Base-by-base conservation (phyloP, 2,329 filamentous ascomycete species). In the Sclerotinia glacialis region DNA sequence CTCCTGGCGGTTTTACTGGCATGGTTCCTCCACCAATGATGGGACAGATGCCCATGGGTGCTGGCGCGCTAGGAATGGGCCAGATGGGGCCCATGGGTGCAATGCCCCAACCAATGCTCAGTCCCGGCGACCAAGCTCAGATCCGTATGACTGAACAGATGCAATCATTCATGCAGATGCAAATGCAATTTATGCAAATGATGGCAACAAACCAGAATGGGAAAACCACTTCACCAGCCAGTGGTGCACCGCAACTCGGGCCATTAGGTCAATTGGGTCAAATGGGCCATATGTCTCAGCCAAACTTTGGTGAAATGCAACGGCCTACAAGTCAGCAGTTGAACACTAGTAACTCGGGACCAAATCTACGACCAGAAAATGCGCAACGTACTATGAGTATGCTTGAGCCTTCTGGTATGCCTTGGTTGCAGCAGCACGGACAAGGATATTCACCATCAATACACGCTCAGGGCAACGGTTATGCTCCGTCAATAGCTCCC, bases 131-230 rank as follows among this genome's bases (percentile, higher is more conserved):
- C 69, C 89, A 91, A 76, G 88, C 88, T 37, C 90, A 94, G 72
- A 83, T 93, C 52, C 88, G 93, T 71, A 89, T 95, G 83, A 89
- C 86, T 8, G 89, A 92, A 74, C 90, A 93, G 75, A 93, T 94
- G 91, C 85, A 86, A 66, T 89, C 92, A 73, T 93, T 94, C 79
- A 93, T 94, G 90, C 89, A 93, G 76, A 92, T 95, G 89, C 92
- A 96, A 77, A 93, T 96, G 89, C 91, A 96, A 76, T 93, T 93
- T 79, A 94, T 96, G 89, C 90, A 93, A 74, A 89, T 92, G 86
- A 90, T 92, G 84, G 82, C 79, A 78, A 60, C 61, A 26, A 68
- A 71, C 14, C 70, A 70, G 66, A 67, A 66, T 18, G 64, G 56
- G 6, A 58, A 49, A 63, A 34, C 31, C 42, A 21, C 44, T 44